Percentiles rank a stretch among this genome's conserved stretches.
Conservation (phyloP, 169 alveolate genomes). For the Babesia bovis region DNA sequence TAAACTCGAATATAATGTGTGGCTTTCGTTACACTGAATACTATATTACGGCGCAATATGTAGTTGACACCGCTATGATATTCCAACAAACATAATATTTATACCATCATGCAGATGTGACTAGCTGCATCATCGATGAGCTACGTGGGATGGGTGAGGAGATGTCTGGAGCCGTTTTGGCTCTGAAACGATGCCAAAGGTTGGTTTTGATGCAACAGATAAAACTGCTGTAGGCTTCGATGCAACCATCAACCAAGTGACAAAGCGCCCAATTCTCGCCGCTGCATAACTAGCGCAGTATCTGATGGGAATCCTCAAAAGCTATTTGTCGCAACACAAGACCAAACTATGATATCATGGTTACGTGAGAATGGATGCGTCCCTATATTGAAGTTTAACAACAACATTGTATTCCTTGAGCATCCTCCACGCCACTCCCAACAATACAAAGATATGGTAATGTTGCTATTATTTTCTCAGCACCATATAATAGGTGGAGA, state of each 20-base stretch:
- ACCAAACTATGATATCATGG: slow-evolving; percentile 44
- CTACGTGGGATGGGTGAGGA: slow-evolving; percentile 64
- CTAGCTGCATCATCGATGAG: slow-evolving; percentile 51
- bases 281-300: slow-evolving; percentile 51
- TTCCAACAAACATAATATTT: neutral
- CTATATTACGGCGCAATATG: no score
- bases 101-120: slow-evolving; percentile 21
- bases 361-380: slow-evolving; percentile 51
- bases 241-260: slow-evolving; percentile 38
- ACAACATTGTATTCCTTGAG: slow-evolving; percentile 55
- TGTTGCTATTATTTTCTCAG: neutral
- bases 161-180: slow-evolving; percentile 44
- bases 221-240: slow-evolving; percentile 1
- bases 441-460: slow-evolving; percentile 26
- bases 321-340: slow-evolving; percentile 65
- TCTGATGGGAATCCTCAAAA: slow-evolving; percentile 36
- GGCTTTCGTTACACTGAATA: no score
- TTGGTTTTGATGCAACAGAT: neutral
- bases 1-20: no score
- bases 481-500: slow-evolving; percentile 18
- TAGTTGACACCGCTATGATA: no score
- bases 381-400: slow-evolving; percentile 54
- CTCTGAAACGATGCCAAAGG: slow-evolving; percentile 52
- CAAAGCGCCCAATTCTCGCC: slow-evolving; percentile 47
- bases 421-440: slow-evolving; percentile 39